Conservation (phyloP, 257 asterid genomes). For the Nicotiana paniculata region DNA sequence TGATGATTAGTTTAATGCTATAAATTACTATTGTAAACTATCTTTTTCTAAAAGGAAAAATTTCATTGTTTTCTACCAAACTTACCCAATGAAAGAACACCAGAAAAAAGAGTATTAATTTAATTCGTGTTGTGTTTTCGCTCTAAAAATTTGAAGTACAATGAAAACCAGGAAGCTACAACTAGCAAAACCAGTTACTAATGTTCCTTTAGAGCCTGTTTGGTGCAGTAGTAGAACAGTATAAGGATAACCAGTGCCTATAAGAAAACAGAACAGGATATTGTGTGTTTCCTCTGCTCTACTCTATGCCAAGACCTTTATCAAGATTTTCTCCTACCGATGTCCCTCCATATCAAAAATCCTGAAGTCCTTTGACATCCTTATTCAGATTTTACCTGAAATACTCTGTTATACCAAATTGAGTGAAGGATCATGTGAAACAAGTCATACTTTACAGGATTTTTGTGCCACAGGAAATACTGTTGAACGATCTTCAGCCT, state of each 20-base stretch:
- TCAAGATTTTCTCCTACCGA: not conserved
- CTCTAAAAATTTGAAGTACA: too few species aligned
- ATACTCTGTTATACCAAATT: constrained; percentile 51
- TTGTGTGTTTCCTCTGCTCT: not conserved
- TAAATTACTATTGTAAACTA: not conserved
- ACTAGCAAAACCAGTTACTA: too few species aligned
- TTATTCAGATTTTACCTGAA: constrained; percentile 26
- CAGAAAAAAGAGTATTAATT: too few species aligned
- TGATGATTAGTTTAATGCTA: not conserved
- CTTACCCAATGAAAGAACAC: not conserved
- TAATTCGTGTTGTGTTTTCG: too few species aligned
- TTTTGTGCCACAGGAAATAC: constrained; percentile 54
- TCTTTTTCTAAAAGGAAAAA: not conserved
- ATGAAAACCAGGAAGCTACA: too few species aligned
- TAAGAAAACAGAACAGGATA: not conserved
- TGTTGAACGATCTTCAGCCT: constrained; percentile 33
- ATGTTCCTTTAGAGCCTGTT: too few species aligned
- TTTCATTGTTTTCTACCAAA: not conserved
- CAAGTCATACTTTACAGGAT: constrained; percentile 46
- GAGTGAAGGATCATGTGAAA: constrained; percentile 73
- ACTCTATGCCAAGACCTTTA: not conserved
- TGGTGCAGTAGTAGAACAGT: too few species aligned
- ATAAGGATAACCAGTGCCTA: too few species aligned
- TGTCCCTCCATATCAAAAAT: not conserved
- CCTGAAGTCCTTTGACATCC: not conserved